Conservation (phyloP, 139 green algal genomes). For the Tetradesmus lagerheimii region DNA sequence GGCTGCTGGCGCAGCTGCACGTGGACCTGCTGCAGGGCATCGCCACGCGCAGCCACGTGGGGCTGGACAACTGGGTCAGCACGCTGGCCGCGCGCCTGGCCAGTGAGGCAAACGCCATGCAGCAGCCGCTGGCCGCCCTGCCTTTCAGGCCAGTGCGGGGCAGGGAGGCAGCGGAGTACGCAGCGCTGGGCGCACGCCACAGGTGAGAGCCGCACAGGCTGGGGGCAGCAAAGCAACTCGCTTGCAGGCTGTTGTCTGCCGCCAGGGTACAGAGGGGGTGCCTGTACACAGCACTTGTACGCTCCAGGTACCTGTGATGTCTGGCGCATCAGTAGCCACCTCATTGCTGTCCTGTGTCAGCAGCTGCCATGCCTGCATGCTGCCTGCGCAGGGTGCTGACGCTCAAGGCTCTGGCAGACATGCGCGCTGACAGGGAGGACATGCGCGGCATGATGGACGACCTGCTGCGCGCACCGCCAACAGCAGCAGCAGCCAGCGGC, state of each 20-base stretch:
- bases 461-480: not conserved
- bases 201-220: conserved; percentile 11
- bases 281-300: not conserved
- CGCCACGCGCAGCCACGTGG: conserved; percentile 20
- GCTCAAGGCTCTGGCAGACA: conserved; percentile 44
- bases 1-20: conserved; percentile 36
- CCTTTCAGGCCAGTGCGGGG: conserved; percentile 41
- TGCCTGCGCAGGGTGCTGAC: conserved; percentile 29
- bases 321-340: not conserved
- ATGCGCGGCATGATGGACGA: conserved; percentile 43
- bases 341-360: not conserved
- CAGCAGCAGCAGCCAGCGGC: conserved; percentile 5
- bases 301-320: not conserved
- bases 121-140: conserved; percentile 25
- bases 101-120: conserved; percentile 12
- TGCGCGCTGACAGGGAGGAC: conserved; percentile 45
- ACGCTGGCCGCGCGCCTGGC: conserved; percentile 18
- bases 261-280: no score
- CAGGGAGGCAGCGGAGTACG: conserved; percentile 36
- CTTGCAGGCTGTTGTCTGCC: not conserved
- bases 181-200: not conserved
- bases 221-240: not conserved
- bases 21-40: conserved; percentile 44
- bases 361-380: not conserved
- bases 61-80: conserved; percentile 35